These are phyloP conservation scores for Karstenula rhodostoma DNA, from an alignment of 2,329 filamentous ascomycete genomes.

Conservation along the genomic window DNA sequence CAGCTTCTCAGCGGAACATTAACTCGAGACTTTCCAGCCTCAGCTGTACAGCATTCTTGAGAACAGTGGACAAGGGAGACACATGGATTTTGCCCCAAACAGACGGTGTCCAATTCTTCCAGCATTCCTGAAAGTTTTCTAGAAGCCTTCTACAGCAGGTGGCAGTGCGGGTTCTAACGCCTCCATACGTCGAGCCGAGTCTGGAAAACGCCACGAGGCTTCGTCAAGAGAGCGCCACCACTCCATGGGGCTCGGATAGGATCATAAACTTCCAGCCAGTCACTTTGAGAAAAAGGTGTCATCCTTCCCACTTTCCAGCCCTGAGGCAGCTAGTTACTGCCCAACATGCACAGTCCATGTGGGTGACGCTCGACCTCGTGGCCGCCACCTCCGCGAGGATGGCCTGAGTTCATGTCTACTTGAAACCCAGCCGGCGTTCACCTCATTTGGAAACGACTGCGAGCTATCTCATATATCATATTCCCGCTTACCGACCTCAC, in stretches of 20 bases:
- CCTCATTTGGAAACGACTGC: neutral
- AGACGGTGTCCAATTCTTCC: neutral
- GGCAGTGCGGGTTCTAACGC: neutral
- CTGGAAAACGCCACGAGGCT: constrained; percentile 4
- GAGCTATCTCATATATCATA: neutral
- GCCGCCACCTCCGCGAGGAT: neutral
- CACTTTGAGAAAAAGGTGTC: no score
- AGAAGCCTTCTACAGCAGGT: constrained; percentile 4
- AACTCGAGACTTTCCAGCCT: neutral
- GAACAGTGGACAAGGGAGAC: neutral
- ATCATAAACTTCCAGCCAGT: no score
- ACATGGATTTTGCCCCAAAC: neutral
- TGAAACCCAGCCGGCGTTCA: neutral
- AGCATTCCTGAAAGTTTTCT: neutral
- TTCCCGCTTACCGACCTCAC: neutral
- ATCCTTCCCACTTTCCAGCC: no score
- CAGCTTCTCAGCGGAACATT: neutral
- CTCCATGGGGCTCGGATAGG: no score
- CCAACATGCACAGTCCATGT: neutral
- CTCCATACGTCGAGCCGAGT: constrained; percentile 4
- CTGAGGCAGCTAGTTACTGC: neutral
- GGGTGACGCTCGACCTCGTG: neutral
- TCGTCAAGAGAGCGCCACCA: no score
- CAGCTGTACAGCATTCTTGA: neutral
- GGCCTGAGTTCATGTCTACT: neutral